Evolutionary conservation across 805 yeast genomes (phyloP), one percentile per base, ranked within the genome.

Genomic region (Ogataea pini): DNA sequence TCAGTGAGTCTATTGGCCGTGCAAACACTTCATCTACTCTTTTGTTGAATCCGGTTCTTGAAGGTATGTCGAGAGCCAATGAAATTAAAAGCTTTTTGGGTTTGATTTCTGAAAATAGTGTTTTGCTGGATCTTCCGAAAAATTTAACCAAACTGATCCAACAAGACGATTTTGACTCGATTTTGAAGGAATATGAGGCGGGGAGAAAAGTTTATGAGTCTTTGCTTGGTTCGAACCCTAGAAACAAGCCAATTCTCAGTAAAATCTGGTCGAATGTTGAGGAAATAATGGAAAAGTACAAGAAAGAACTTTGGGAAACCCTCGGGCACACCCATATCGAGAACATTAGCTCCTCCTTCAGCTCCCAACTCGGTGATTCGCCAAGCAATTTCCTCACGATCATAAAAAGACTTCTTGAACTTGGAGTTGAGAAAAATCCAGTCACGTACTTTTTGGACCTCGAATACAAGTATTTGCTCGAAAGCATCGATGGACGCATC

Each of bases 351-450:
- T 40, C 57, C 13, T 51, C 54, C 9, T 51, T 58, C 31, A 56
- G 44, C 36, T 12, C 48, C 13, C 54, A 50, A 20, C 18, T 44
- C 18, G 25, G 50, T 3, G 57, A 50, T 5, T 43, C 49, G 3
- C 40, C 57, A 7, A 44, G 49, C 16, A 57, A 61, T 22, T 74
- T 77, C 49, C 57, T 77, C 17, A 68, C 72, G 9, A 59, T 74
- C 10, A 76, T 85, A 19, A 72, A 76, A n/a, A 78, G 77, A 54
- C 68, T 86, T 28, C 63, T 83, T 38, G 88, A 85, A 51, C 67
- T 86, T 28, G 85, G 83, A n/a, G 75, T 78, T 2, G 83, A 79
- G 47, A 63, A 62, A 36, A 84, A 81, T 60, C 92, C 92, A 4
- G 78, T 85, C 5, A 61, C 73, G 18, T 80, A 76, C 45, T 86